Base-by-base conservation (phyloP, 257 asterid species). In the Nicotiana sylvestris region DNA sequence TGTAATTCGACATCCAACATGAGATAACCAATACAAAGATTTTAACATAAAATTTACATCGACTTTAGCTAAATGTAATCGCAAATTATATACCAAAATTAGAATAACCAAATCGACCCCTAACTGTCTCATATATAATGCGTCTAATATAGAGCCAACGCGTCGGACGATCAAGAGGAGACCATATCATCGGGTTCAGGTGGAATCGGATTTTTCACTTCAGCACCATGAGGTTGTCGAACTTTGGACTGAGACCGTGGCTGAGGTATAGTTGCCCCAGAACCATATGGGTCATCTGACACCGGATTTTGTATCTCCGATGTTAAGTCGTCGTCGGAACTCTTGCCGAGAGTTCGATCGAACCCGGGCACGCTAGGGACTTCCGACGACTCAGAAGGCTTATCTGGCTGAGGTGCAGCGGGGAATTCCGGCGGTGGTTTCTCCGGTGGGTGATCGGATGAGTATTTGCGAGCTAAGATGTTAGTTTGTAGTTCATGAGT, bases 181-280 rank as follows among this genome's bases (percentile, higher is more conserved):
- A 72, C 12, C 3, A 3, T 16, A 33, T 65, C n/a, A 8, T 1
- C 76, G 1, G 64, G 46, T 4, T 17, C 77, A 1, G 77, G 83
- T 35, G 64, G 76, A 67, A 9, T 6, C 8, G 77, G 77, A 64
- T 17, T 64, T 33, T 80, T 21, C 62, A 80, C 83, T 46, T 80
- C 56, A 80, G 83, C 83, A 29, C 83, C 83, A 60, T 80, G 83
- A 4, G 83, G 83, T 16, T 65, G 83, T 43, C 58, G 64, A 4
- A 80, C 77, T 65, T 21, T 80, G 4, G 77, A 61, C 17, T 62
- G 33, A 1, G 37, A 10, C 25, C 46, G 5, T 39, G 69, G 64
- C 27, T 62, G 39, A 65, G 77, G 15, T 55, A 65, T 27, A 10
- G 39, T 49, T 25, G 83, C 21, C 7, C 83, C 51, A 5, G 77